Percentiles rank a stretch among this genome's conserved stretches.
Conservation (phyloP, 2,329 filamentous ascomycete genomes). For the Penicillium griseofulvum region DNA sequence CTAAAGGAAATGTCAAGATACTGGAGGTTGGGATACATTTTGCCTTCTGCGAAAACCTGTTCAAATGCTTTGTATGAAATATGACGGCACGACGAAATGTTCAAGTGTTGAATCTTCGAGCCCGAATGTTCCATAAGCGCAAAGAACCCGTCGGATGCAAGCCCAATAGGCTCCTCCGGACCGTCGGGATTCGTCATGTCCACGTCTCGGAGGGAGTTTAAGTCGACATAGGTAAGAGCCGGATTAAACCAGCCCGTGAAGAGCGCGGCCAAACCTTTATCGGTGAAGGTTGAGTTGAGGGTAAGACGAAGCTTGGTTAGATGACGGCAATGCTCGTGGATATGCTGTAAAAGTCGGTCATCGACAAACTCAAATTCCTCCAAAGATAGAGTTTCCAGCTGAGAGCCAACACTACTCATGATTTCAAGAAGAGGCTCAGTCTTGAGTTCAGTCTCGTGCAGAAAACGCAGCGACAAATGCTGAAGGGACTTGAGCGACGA, state of each 20-base stretch:
- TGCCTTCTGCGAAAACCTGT: slow-evolving; percentile 64
- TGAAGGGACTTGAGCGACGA: slow-evolving; percentile 62
- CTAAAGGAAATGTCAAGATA: slow-evolving; percentile 75
- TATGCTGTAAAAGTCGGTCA: slow-evolving; percentile 66
- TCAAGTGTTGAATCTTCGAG: slow-evolving; percentile 61
- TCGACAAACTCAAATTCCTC: slow-evolving; percentile 65
- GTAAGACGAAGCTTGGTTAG: slow-evolving; percentile 78
- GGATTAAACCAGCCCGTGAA: slow-evolving; percentile 76
- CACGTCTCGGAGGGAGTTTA: slow-evolving; percentile 74
- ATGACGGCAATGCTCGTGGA: slow-evolving; percentile 66
- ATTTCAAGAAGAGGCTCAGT: slow-evolving; percentile 60
- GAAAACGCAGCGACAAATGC: slow-evolving; percentile 72
- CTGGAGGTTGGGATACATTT: slow-evolving; percentile 64
- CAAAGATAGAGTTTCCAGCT: slow-evolving; percentile 75
- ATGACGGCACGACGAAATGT: slow-evolving; percentile 81
- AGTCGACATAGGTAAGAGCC: slow-evolving; percentile 66
- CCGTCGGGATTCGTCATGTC: slow-evolving; percentile 68
- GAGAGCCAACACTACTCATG: slow-evolving; percentile 60
- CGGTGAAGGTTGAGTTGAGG: slow-evolving; percentile 72
- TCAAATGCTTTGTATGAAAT: slow-evolving; percentile 71
- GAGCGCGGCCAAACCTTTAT: slow-evolving; percentile 68
- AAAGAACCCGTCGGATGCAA: slow-evolving; percentile 72
- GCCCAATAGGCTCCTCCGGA: slow-evolving; percentile 62
- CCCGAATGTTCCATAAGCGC: slow-evolving; percentile 85
- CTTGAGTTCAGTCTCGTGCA: slow-evolving; percentile 54